phyloP scores from a whole-genome alignment of 129 eudicot genomes.

The Flaveria linearis region DNA sequence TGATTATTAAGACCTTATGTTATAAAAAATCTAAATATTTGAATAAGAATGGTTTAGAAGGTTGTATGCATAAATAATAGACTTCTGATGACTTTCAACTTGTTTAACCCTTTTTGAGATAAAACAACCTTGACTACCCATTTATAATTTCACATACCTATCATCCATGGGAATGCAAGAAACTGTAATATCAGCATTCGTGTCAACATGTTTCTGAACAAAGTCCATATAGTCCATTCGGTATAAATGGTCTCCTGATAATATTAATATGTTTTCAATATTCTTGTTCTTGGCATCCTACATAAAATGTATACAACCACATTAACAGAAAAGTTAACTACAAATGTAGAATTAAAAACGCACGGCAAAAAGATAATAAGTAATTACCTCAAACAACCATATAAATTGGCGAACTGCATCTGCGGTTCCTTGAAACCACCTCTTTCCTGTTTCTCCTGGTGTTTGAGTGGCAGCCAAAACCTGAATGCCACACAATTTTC shows the following conservation, averaged over 20 bases:
- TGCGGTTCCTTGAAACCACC: constrained; percentile 94
- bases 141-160: constrained; percentile 40
- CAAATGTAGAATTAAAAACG: not conserved
- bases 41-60: no score
- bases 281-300: constrained; percentile 82
- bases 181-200: constrained; percentile 85
- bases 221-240: constrained; percentile 95
- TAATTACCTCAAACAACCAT: constrained; percentile 82
- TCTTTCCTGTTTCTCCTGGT: constrained; percentile 87
- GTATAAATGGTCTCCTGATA: constrained; percentile 90
- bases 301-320: constrained; percentile 1
- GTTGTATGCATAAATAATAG: no score
- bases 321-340: not conserved
- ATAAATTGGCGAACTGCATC: constrained; percentile 85
- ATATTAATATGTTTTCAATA: constrained; percentile 71
- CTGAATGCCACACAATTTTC: constrained; percentile 27
- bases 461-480: constrained; percentile 96
- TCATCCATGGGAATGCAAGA: constrained; percentile 95
- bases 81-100: not conserved
- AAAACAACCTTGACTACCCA: not conserved
- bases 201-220: constrained; percentile 86
- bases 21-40: no score
- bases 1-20: no score
- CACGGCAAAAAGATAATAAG: not conserved
- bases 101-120: not conserved